Base-by-base conservation (phyloP, 352 stramenopile species). In the Phytophthora sp. region DNA sequence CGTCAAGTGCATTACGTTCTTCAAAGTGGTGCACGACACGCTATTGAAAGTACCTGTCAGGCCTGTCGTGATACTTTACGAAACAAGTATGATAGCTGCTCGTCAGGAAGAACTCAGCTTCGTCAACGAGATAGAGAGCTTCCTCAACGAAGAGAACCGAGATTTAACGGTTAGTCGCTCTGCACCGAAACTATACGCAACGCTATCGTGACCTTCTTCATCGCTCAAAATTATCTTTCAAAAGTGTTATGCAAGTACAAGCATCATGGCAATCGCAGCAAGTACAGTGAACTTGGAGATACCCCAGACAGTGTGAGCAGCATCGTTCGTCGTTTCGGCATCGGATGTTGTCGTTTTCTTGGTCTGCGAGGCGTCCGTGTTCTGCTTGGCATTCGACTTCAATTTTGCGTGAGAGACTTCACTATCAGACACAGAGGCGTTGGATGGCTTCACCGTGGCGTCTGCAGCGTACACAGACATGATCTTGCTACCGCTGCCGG, bases 161-260 rank as follows among this genome's bases (percentile, higher is more conserved):
- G n/a, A n/a, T n/a, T n/a, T n/a, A n/a, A n/a, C n/a, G n/a, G n/a
- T n/a, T n/a, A n/a, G n/a, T n/a, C n/a, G n/a, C n/a, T n/a, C n/a
- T n/a, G n/a, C n/a, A n/a, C n/a, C n/a, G n/a, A n/a, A n/a, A n/a
- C n/a, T n/a, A n/a, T n/a, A n/a, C n/a, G n/a, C n/a, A n/a, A n/a
- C n/a, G n/a, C n/a, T n/a, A n/a, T n/a, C n/a, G n/a, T n/a, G n/a
- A n/a, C n/a, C n/a, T n/a, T n/a, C n/a, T n/a, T n/a, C n/a, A n/a
- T n/a, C n/a, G n/a, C n/a, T n/a, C n/a, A n/a, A n/a, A n/a, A n/a
- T n/a, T n/a, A n/a, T n/a, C n/a, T n/a, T n/a, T n/a, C 41, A 20
- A 34, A 23, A 20, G 17, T 39, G 13, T 46, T 42, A 66, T 20
- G 23, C 62, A 41, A 71, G 13, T 26, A 39, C 42, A 41, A 45